phyloP scores from a whole-genome alignment of 2,329 filamentous ascomycete species.

The Diaporthe capsici region DNA sequence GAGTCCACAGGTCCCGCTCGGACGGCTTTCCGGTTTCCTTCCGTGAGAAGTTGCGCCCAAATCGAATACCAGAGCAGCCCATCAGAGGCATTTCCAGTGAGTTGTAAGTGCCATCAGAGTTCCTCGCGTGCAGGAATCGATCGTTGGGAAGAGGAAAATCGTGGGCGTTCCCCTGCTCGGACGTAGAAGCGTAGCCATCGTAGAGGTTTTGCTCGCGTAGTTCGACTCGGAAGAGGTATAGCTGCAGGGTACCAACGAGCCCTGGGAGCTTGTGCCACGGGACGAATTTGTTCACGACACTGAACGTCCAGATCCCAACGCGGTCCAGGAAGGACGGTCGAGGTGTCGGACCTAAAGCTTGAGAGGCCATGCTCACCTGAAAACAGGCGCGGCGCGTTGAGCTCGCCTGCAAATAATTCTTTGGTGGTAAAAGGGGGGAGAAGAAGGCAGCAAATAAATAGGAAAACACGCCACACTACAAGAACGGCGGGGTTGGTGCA shows the following conservation, averaged over 20 bases:
- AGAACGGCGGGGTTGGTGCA: background rate
- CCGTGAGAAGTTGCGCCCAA: conserved; percentile 60
- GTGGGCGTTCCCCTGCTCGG: conserved; percentile 53
- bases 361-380: conserved; percentile 3
- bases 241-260: conserved; percentile 57
- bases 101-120: conserved; percentile 62
- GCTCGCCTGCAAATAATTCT: background rate
- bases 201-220: conserved; percentile 59
- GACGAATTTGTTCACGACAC: conserved; percentile 6
- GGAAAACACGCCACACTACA: background rate
- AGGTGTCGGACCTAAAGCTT: conserved; percentile 4
- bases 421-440: background rate
- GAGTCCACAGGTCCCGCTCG: conserved; percentile 56
- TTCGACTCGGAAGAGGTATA: conserved; percentile 57
- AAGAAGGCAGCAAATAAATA: background rate
- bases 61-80: conserved; percentile 60
- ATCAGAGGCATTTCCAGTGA: conserved; percentile 56
- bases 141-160: conserved; percentile 42
- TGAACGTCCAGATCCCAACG: conserved; percentile 14
- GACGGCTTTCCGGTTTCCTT: conserved; percentile 42
- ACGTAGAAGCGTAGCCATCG: conserved; percentile 56
- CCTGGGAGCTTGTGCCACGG: conserved; percentile 55
- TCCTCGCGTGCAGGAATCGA: conserved; percentile 52
- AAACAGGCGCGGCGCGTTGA: background rate
- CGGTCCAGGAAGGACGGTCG: conserved; percentile 7